Evolutionary conservation across 345 rosid genomes (phyloP), one percentile per base, ranked within the genome.

Genomic region (Citrus mangshanensis): DNA sequence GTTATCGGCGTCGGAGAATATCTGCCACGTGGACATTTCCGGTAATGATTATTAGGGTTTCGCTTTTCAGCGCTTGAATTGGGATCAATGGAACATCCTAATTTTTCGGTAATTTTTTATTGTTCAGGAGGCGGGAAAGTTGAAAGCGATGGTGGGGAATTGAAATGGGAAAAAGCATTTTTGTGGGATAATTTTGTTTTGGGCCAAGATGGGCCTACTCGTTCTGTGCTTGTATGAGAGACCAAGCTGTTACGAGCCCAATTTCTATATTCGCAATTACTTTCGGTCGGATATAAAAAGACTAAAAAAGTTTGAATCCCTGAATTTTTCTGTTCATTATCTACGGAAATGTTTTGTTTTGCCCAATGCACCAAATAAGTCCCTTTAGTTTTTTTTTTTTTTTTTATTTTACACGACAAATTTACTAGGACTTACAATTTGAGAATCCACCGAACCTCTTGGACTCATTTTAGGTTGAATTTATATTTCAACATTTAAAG

Each of bases 11-110:
- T 87, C 90, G 80, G 93, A 67, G 81, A 82, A 82, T 3, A 91
- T 78, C 73, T 87, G 83, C 97, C 97, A 93, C 82, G 94, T 81
- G 46, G 97, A 90, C 99, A 95, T 95, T 78, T 77, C 28, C 79
- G 55, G 79, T 72, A 64, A 35, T 32, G 24, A 19, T 75, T 62
- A 14, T 75, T 62, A 59, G 77, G 64, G 77, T 25, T 61, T 42
- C 1, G 22, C 22, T 28, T 73, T 37, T 16, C 27, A 49, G 58
- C 68, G 12, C 9, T 9, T 5, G 7, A 27, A 30, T n/a, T 27
- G 28, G 6, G 4, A 8, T 40, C 27, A 9, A 56, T 5, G 16
- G 27, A 65, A 25, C 42, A 25, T 16, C 49, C 56, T 28, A 9
- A 4, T 32, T n/a, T 2, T 3, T 38, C 32, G 30, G 5, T 38